Base-by-base conservation (phyloP, 1,284 basidiomycete genomes). In the Cryptococcus sp. region DNA sequence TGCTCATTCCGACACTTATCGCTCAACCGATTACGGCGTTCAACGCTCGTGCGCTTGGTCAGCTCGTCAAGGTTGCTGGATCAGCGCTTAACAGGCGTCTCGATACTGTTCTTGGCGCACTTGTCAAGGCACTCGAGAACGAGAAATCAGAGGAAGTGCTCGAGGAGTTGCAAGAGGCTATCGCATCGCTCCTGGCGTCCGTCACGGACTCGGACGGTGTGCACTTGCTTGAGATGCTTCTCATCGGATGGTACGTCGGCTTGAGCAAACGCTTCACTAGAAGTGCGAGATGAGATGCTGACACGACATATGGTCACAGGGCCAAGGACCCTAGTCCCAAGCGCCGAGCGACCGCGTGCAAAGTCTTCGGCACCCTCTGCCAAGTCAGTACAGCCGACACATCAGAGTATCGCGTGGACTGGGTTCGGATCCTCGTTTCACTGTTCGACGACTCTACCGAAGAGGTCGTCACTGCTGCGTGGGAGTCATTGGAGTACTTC, bases 1-100 rank as follows among this genome's bases (percentile, higher is more conserved):
- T 96, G n/a, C 82, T 99, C 54, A 91, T 99, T 52, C 96, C 95
- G 0, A 94, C 93, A 6, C 83, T 99, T 62, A 93, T 91, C 41
- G 86, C 88, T 5, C 85, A 85, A 40, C 95, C 95, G 0, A 94
- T 99, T 85, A 88, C 91, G 2, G 86, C 89, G 3, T 97, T 97
- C 86, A 98, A 99, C 73, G 92, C 91, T n/a, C 86, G 88, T 19
- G 95, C 95, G 3, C 81, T 99, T 13, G 88, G 88, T 3, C 88
- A 92, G 0, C 83, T 99, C 43, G 93, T 98, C 17, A 90, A 90
- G 5, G 95, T 98, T 7, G 95, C 96, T 41, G 95, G 95, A 8
- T 84, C 84, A 49, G 91, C 95, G 0, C 82, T 99, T 61, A 95
- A 90, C 81, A 86, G 86, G 70, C 85, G 92, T 22, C 76, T 96